Conservation (phyloP, 805 yeast genomes). For the Hanseniaspora vineae region DNA sequence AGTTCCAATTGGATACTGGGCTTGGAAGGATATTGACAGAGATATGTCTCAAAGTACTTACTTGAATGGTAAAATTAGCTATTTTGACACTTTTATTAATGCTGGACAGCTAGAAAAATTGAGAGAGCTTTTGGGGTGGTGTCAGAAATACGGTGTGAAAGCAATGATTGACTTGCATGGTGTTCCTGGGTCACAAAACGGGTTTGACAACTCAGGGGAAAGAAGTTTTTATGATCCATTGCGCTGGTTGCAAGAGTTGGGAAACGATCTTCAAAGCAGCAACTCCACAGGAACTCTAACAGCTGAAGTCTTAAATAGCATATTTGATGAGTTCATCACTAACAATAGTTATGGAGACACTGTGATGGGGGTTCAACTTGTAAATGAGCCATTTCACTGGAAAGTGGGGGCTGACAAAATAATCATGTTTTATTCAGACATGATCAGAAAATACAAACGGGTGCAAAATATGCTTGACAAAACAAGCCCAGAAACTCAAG, state of each 20-base stretch:
- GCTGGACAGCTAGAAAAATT: constrained; percentile 52
- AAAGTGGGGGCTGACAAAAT: constrained; percentile 15
- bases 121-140: constrained; percentile 58
- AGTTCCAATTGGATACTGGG: constrained; percentile 77
- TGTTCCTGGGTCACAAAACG: constrained; percentile 76
- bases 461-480: no score
- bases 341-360: constrained; percentile 36
- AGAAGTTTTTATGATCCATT: constrained; percentile 31
- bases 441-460: no score
- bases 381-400: constrained; percentile 61
- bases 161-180: constrained; percentile 74
- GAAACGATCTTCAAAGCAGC: constrained; percentile 20
- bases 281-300: constrained; percentile 25
- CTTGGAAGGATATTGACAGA: constrained; percentile 33
- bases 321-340: constrained; percentile 34
- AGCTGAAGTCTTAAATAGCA: constrained; percentile 33
- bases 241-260: constrained; percentile 30
- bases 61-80: constrained; percentile 12
- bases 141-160: constrained; percentile 41
- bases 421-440: no score
- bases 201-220: constrained; percentile 70
- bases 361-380: constrained; percentile 49
- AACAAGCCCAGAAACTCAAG: no score
- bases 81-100: constrained; percentile 48
- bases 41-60: constrained; percentile 5